A percentile compares a stretch with the other conserved stretches of the same genome.
phyloP scores from a whole-genome alignment of 768 basidiomycete genomes.

The Leucocoprinus birnbaumii region DNA sequence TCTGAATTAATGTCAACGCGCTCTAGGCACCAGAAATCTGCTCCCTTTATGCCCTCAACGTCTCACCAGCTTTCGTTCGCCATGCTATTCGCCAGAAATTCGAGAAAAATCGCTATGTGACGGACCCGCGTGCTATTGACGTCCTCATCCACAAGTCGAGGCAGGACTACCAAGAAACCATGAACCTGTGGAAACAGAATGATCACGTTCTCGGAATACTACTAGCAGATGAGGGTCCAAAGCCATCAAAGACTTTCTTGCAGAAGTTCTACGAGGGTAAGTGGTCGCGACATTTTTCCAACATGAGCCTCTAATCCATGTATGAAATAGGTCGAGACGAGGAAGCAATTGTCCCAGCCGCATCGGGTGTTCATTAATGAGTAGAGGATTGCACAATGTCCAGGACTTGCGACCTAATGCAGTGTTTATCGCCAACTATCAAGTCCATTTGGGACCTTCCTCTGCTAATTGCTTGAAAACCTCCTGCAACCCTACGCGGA shows the following conservation, averaged over 20 bases:
- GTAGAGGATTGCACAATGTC: background rate
- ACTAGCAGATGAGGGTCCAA: conserved; percentile 23
- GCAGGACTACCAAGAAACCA: conserved; percentile 90
- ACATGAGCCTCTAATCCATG: background rate
- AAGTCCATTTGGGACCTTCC: no score
- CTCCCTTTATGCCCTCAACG: conserved; percentile 75
- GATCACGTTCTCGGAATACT: conserved; percentile 78
- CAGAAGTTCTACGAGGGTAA: conserved; percentile 83
- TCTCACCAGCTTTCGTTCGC: conserved; percentile 75
- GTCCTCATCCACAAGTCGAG: conserved; percentile 79
- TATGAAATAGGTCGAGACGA: conserved; percentile 65
- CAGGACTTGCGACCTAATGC: background rate
- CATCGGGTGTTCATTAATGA: conserved; percentile 42
- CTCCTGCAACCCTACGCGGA: no score
- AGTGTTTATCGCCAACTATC: background rate
- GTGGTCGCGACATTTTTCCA: conserved; percentile 19
- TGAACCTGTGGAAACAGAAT: conserved; percentile 92
- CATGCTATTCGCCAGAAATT: conserved; percentile 83
- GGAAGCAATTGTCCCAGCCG: conserved; percentile 66
- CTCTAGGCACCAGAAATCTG: conserved; percentile 88
- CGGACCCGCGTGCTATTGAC: conserved; percentile 82
- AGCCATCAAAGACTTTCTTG: conserved; percentile 61
- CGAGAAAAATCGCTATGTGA: conserved; percentile 80
- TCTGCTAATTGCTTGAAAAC: no score
- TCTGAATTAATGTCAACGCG: background rate